Base-by-base conservation (phyloP, 805 yeast genomes). In the Saccharomyces jurei region DNA sequence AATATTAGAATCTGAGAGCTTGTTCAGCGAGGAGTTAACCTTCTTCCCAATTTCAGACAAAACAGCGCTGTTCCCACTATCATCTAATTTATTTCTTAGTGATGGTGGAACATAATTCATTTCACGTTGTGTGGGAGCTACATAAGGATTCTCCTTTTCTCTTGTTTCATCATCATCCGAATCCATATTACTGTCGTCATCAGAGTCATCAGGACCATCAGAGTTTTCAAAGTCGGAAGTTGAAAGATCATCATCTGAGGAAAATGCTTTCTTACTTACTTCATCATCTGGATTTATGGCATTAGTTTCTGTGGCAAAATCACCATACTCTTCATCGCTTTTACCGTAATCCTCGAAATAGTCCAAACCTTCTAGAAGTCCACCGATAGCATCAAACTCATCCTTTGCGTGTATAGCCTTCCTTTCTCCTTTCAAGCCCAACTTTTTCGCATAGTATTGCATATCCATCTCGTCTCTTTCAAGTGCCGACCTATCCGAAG, bases 21-120 rank as follows among this genome's bases (percentile, higher is more conserved):
- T 86, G 68, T 94, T 94, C 63, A 94, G 74, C 1, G 89, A 82
- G 55, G 97, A 91, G 63, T 90, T 94, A 50, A 91, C 78, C 4
- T 81, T 72, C 61, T 83, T 81, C 52, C 79, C 78, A 41, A 91
- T 71, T 41, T 76, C 79, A 2, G 73, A 50, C 6, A 75, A 65
- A 53, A 78, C 82, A 55, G 78, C 81, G 22, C 79, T 72, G 27
- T 75, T 76, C 2, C 72, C 75, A 3, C 63, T 70, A 0, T 60
- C 62, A 3, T 64, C 63, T 50, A 76, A 78, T 61, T 76, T 78
- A 48, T 81, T 77, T 55, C 98, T 79, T 54, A 87, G 69, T 0
- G 96, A 90, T 0, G 98, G 99, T 1, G 99, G 98, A 14, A 92
- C 73, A 65, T 94, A 92, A 57, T 80, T 76, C 1, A 76, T 73